phyloP scores from a whole-genome alignment of 768 basidiomycete genomes.

The Trametes villosa region DNA sequence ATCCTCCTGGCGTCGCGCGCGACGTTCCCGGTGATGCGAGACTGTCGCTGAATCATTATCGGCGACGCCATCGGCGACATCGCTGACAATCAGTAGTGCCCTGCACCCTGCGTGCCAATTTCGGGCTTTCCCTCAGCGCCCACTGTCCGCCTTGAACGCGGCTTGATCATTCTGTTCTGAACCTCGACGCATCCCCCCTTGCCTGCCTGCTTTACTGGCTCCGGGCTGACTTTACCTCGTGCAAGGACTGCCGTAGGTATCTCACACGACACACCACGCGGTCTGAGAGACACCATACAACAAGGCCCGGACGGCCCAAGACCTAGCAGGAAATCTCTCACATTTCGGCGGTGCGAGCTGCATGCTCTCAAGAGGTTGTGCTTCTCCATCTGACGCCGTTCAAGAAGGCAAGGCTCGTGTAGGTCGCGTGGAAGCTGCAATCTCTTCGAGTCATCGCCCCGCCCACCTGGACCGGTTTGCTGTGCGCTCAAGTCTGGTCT shows the following conservation, averaged over 20 bases:
- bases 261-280: not conserved
- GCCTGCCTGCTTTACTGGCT: not conserved
- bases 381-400: slow-evolving; percentile 8
- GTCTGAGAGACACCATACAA: not conserved
- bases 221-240: not conserved
- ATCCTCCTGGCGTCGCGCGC: not conserved
- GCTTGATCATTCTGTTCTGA: not conserved
- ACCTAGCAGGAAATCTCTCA: not conserved
- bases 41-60: slow-evolving; percentile 1
- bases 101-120: slow-evolving; percentile 18
- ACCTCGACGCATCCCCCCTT: not conserved
- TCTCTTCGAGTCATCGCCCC: slow-evolving; percentile 17
- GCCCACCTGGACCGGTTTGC: slow-evolving; percentile 10
- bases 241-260: not conserved
- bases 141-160: not conserved
- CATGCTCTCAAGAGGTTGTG: not conserved
- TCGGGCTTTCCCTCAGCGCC: slow-evolving; percentile 7
- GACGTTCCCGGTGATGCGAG: not conserved
- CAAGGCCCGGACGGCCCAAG: slow-evolving; percentile 20
- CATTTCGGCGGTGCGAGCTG: not conserved
- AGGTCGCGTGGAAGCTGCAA: not conserved
- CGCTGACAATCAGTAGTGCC: slow-evolving; percentile 16
- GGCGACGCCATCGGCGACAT: slow-evolving; percentile 15
- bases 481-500: slow-evolving; percentile 5
- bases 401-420: slow-evolving; percentile 6